phyloP scores from a whole-genome alignment of 139 green algal genomes.

The Volvox africanus region DNA sequence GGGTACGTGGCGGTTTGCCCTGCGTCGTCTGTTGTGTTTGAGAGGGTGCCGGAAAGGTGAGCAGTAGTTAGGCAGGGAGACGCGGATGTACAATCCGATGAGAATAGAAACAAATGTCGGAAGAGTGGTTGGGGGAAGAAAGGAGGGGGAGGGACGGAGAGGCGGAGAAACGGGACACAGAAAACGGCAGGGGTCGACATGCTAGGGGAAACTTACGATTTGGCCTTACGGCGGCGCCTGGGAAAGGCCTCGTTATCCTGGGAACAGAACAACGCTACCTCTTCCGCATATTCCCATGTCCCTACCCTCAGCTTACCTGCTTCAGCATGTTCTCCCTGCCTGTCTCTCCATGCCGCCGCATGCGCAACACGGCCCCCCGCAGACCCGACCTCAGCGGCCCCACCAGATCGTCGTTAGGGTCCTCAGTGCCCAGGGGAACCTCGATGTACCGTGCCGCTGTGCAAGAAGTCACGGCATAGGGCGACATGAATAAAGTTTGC shows the following conservation, averaged over 20 bases:
- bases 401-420: constrained; percentile 12
- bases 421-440: background rate
- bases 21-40: background rate
- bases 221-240: no score
- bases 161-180: no score
- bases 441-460: constrained; percentile 34
- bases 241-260: no score
- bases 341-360: constrained; percentile 35
- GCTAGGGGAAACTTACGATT: no score
- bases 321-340: background rate
- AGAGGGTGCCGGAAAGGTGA: background rate
- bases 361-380: background rate
- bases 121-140: no score
- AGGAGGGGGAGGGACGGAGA: no score
- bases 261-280: background rate
- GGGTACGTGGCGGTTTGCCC: no score
- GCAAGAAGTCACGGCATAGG: no score
- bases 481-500: no score
- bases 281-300: background rate
- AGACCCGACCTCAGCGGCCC: constrained; percentile 3
- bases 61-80: background rate
- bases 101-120: no score
- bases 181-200: no score
- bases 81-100: no score
- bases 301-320: background rate